phyloP scores from a whole-genome alignment of 352 stramenopile species.

The Pythium periplocum region DNA sequence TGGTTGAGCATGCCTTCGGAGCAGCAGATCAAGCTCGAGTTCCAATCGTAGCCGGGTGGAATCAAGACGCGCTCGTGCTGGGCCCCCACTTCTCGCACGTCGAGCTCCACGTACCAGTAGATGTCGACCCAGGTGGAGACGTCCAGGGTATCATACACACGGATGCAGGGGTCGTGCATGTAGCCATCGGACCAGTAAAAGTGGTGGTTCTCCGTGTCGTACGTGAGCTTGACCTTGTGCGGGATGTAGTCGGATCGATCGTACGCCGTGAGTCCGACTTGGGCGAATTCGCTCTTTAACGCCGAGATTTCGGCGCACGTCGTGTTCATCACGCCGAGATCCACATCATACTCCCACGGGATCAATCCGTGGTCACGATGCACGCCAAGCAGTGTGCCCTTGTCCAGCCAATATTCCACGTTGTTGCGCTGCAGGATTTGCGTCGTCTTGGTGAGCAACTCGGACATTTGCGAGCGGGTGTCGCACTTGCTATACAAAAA shows the following conservation, averaged over 20 bases:
- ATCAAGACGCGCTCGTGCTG: slow-evolving; percentile 47
- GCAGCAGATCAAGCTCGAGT: slow-evolving; percentile 64
- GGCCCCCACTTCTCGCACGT: slow-evolving; percentile 30
- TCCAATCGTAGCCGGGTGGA: slow-evolving; percentile 50
- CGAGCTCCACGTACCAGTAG: slow-evolving; percentile 76
- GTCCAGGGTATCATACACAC: slow-evolving; percentile 61
- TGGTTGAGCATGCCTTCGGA: slow-evolving; percentile 58
- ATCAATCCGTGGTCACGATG: slow-evolving; percentile 68
- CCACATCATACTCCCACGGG: slow-evolving; percentile 77
- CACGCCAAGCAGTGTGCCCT: slow-evolving; percentile 66
- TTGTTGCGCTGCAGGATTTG: slow-evolving; percentile 53
- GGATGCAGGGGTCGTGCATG: slow-evolving; percentile 72
- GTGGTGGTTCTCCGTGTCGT: slow-evolving; percentile 76
- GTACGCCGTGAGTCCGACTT: slow-evolving; percentile 57
- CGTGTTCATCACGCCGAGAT: slow-evolving; percentile 74
- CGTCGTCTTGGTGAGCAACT: slow-evolving; percentile 62
- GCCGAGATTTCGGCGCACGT: slow-evolving; percentile 63
- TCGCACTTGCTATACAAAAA: slow-evolving; percentile 77
- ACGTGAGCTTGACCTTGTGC: slow-evolving; percentile 81
- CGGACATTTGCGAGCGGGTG: slow-evolving; percentile 61
- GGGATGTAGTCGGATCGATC: slow-evolving; percentile 66
- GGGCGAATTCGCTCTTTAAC: slow-evolving; percentile 58
- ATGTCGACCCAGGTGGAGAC: slow-evolving; percentile 70
- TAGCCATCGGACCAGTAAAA: slow-evolving; percentile 77
- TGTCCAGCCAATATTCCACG: slow-evolving; percentile 83